Base-by-base conservation (phyloP, 1,284 basidiomycete genomes). In the Blastosporella zonata region DNA sequence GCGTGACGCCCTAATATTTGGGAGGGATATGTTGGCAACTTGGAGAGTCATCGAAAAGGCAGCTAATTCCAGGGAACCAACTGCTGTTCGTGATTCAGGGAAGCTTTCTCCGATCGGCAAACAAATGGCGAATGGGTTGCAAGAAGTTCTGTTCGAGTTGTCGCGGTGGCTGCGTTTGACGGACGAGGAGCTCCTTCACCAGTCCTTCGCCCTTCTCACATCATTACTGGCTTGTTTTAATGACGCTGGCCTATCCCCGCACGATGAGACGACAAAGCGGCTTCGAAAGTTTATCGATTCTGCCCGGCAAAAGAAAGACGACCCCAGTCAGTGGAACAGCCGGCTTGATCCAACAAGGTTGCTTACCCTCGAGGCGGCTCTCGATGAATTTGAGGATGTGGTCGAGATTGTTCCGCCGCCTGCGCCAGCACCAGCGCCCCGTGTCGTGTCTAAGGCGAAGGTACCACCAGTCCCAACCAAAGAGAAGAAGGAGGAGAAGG, bases 1-100 rank as follows among this genome's bases (percentile, higher is more conserved):
- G 95, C 82, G 93, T 53, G 95, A 97, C 64, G 94, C 93, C 1
- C 74, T 97, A 46, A 93, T 97, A 49, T 93, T 96, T 62, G 91
- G 87, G 12, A 73, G 88, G 56, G 87, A 93, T 58, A 78, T 96
- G 71, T 71, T 96, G 22, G 84, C 83, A 3, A 84, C 92, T 57
- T 81, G 92, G 63, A 74, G 82, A 33, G 78, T 87, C 6, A 84
- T 97, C 54, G 91, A 96, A 65, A 73, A 72, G 18, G 85, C 85
- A 1, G 78, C 83, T 53, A 62, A 74, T 54, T 52, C 62, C 40
- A 42, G 63, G 57, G 43, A 66, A 53, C 56, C 60, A 57, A 49
- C 34, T 50, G 44, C 52, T 2, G 42, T 50, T 7, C 53, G 48
- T 22, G 42, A 55, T n/a, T 49, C 55, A 6, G 55, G 61, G 5